phyloP scores from a whole-genome alignment of 1,284 basidiomycete species.

The Xerocomus nothofagi region DNA sequence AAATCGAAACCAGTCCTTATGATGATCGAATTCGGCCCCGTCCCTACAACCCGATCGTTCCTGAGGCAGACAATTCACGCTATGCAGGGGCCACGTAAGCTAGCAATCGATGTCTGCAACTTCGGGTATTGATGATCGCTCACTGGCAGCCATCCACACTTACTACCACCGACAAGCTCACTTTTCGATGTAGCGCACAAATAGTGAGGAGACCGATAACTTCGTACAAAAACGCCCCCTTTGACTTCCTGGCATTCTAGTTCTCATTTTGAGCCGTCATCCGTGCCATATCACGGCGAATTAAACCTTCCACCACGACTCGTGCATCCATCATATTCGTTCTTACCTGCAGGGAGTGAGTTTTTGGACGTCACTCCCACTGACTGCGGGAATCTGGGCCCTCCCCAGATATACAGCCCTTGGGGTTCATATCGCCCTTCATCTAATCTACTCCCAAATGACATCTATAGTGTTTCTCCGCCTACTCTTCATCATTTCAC shows the following conservation, averaged over 20 bases:
- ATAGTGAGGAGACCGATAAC: constrained; percentile 12
- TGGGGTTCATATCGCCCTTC: constrained; percentile 7
- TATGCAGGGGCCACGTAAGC: constrained; percentile 11
- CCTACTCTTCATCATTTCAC: neutral
- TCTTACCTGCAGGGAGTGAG: neutral
- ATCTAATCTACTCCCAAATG: neutral
- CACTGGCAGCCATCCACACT: constrained; percentile 9
- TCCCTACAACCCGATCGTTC: neutral
- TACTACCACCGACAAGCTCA: neutral
- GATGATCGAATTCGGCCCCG: constrained; percentile 4
- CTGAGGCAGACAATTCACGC: constrained; percentile 1
- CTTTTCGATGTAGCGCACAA: neutral
- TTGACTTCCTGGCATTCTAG: constrained; percentile 11
- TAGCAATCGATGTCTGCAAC: neutral
- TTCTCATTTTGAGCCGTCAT: neutral
- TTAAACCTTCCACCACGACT: neutral
- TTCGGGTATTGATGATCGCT: constrained; percentile 7
- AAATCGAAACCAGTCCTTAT: constrained; percentile 9
- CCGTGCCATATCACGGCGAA: neutral
- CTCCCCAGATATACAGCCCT: neutral
- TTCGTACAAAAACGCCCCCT: neutral
- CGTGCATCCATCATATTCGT: neutral
- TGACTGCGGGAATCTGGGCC: neutral
- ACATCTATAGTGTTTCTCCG: neutral
- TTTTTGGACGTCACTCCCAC: neutral